Evolutionary conservation across 2,329 filamentous ascomycete genomes (phyloP).

Genomic region (Phyllosticta citribraziliensis): DNA sequence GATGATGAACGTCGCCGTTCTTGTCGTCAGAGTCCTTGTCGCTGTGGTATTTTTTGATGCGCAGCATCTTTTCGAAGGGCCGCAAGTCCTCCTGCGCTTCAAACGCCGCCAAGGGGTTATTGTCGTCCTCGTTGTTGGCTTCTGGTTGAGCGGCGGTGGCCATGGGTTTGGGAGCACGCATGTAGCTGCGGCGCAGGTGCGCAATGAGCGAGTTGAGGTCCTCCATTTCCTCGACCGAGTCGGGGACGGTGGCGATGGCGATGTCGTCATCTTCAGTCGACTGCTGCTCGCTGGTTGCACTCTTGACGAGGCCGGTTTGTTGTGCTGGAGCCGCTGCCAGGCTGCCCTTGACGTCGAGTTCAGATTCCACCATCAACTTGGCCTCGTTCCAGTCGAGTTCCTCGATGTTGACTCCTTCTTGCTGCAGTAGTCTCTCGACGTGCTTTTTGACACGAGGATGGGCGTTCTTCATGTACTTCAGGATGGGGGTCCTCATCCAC

Average conservation of each 20-base stretch:
- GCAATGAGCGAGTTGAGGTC: background rate
- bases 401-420: background rate
- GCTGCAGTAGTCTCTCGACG: background rate
- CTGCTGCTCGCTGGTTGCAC: background rate
- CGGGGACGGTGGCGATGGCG: background rate
- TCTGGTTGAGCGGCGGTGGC: background rate
- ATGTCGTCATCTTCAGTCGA: background rate
- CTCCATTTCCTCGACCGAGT: background rate
- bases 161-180: background rate
- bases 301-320: background rate
- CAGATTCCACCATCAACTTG: background rate
- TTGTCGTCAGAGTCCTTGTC: background rate
- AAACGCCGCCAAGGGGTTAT: too few relatives aligned
- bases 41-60: background rate
- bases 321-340: background rate
- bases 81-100: background rate
- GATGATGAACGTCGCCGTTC: background rate
- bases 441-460: background rate
- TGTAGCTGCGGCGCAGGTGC: background rate
- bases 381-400: background rate
- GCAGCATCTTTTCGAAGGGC: background rate
- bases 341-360: background rate
- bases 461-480: background rate
- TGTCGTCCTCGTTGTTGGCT: background rate
- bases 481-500: background rate